A percentile compares a stretch with the other conserved stretches of the same genome.
phyloP scores from a whole-genome alignment of 78 protist genomes.

The Polysphondylium violaceum region DNA sequence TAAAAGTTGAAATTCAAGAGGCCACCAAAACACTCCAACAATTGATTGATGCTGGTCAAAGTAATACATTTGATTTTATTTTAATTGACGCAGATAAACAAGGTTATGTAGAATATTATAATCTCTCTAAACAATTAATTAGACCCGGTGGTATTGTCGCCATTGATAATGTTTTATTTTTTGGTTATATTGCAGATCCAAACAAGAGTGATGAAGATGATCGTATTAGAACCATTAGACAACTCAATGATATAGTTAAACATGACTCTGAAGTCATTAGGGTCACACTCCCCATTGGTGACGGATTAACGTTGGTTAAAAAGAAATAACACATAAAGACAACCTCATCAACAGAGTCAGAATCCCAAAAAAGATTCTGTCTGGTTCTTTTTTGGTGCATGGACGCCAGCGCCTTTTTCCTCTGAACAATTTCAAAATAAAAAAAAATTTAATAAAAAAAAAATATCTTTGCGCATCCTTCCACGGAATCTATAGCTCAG shows the following conservation, averaged over 20 bases:
- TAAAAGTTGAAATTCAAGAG: constrained; percentile 67
- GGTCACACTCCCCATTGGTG: constrained; percentile 65
- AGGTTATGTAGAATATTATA: constrained; percentile 78
- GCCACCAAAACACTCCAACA: constrained; percentile 61
- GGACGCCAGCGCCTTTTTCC: no score
- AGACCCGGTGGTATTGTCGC: constrained; percentile 82
- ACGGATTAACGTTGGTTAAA: constrained; percentile 71
- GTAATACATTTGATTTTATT: constrained; percentile 72
- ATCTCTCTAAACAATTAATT: constrained; percentile 56
- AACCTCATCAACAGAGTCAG: no score
- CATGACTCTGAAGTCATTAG: constrained; percentile 52
- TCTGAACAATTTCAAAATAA: no score
- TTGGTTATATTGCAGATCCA: constrained; percentile 29
- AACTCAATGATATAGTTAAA: constrained; percentile 26
- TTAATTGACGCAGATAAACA: constrained; percentile 89
- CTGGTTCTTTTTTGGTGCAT: no score
- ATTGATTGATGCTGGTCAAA: constrained; percentile 30
- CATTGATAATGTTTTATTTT: constrained; percentile 74
- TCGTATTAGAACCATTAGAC: not conserved
- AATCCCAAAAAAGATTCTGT: no score
- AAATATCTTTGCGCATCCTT: no score
- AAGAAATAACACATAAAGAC: no score
- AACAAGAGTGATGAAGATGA: no score
- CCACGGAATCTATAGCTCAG: no score
- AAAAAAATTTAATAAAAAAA: no score